Conservation (phyloP, 2,329 filamentous ascomycete genomes). For the Cladophialophora yegresii region DNA sequence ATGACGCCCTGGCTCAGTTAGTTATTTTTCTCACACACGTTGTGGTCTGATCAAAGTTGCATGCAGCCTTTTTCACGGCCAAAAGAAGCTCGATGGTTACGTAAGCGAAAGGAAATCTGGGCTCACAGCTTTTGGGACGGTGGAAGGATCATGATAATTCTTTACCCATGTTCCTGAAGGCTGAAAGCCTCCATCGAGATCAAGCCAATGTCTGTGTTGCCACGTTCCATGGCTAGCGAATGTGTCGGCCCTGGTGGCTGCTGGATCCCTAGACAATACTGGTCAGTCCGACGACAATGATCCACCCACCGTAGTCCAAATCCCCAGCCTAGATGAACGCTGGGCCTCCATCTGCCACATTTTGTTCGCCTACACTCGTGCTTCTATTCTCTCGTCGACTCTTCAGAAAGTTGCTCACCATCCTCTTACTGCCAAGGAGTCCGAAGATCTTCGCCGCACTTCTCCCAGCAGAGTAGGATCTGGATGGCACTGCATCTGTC, state of each 20-base stretch:
- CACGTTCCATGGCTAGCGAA: background rate
- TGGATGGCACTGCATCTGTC: conserved; percentile 17
- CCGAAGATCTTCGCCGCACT: conserved; percentile 26
- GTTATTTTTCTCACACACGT: background rate
- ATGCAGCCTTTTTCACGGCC: background rate
- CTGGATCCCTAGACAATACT: conserved; percentile 9
- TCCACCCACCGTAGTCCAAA: conserved; percentile 1
- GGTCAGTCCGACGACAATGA: conserved; percentile 1
- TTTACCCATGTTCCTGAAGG: background rate
- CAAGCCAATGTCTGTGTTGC: background rate
- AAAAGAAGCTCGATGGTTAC: background rate
- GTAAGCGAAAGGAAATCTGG: background rate
- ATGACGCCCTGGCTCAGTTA: background rate
- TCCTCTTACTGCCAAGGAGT: conserved; percentile 31
- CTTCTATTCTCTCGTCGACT: conserved; percentile 25
- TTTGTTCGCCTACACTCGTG: conserved; percentile 19
- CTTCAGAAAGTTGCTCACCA: conserved; percentile 38
- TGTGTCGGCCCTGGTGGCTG: background rate
- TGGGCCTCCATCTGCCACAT: conserved; percentile 15
- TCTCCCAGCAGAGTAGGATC: conserved; percentile 14
- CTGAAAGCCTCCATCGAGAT: background rate
- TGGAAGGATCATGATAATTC: background rate
- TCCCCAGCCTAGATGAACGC: conserved; percentile 20
- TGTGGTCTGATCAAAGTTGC: background rate
- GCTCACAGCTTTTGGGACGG: background rate